Evolutionary conservation across 169 alveolate species (phyloP).

Genomic region (Amoebophrya sp.): DNA sequence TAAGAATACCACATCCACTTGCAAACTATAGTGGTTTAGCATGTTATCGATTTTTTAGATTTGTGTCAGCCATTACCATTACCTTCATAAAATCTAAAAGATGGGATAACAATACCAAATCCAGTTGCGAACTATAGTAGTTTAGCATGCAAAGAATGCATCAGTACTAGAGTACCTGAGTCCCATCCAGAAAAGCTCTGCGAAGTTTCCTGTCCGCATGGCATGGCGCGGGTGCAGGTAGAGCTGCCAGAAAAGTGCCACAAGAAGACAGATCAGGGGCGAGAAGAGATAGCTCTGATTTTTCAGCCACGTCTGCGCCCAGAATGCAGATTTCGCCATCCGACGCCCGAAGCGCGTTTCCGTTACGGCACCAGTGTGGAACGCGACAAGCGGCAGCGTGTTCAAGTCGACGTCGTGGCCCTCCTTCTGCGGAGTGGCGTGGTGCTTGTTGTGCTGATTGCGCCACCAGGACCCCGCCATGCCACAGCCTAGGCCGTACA

Average conservation of each 20-base stretch:
- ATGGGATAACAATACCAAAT: no score
- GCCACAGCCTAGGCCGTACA: slow-evolving; percentile 28
- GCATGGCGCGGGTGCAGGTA: slow-evolving; percentile 36
- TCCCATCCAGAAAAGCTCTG: not conserved
- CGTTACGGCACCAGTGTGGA: slow-evolving; percentile 28
- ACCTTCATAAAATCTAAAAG: no score
- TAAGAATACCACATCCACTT: no score
- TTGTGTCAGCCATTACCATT: no score
- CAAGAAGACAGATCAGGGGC: slow-evolving; percentile 23
- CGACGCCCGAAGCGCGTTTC: not conserved
- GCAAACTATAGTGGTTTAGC: no score
- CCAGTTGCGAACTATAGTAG: no score
- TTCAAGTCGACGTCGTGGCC: slow-evolving; percentile 32
- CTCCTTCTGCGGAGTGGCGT: slow-evolving; percentile 37
- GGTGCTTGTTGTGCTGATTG: slow-evolving; percentile 36
- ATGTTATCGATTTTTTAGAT: no score
- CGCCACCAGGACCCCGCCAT: slow-evolving; percentile 33
- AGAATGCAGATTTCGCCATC: not conserved
- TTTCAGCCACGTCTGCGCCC: not conserved
- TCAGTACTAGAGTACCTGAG: not conserved
- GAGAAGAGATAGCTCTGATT: not conserved
- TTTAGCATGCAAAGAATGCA: not conserved
- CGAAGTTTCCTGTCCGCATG: not conserved
- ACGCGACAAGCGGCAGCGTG: slow-evolving; percentile 38
- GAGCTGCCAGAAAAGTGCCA: slow-evolving; percentile 37